Percentiles rank a stretch among this genome's conserved stretches.
phyloP scores from a whole-genome alignment of 169 alveolate species.

The Eimeria falciformis region DNA sequence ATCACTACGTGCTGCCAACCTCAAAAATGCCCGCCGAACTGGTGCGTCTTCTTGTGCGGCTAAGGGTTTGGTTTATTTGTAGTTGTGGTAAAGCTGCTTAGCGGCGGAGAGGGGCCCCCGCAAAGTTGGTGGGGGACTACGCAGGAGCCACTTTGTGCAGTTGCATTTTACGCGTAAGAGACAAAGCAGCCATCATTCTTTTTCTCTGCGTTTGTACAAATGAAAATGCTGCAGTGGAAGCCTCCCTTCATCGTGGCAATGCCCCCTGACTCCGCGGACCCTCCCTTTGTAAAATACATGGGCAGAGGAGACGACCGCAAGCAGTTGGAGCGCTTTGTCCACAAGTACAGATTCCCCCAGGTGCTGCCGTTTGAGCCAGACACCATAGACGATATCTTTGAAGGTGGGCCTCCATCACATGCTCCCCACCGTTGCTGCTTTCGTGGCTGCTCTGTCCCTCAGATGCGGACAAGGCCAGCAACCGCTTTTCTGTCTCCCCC shows the following conservation, averaged over 20 bases:
- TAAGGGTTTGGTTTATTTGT: neutral
- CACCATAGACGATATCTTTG: slow-evolving; percentile 28
- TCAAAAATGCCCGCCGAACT: neutral
- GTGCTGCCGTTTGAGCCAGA: slow-evolving; percentile 49
- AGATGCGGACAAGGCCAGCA: no score
- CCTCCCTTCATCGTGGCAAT: neutral
- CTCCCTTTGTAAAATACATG: slow-evolving; percentile 20
- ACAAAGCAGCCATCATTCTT: neutral
- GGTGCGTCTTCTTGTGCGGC: slow-evolving; percentile 19
- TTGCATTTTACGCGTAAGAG: neutral
- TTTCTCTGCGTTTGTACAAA: neutral
- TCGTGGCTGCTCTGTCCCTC: no score
- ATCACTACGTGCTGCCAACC: slow-evolving; percentile 12
- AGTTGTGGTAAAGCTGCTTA: no score
- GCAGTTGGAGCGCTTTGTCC: slow-evolving; percentile 21
- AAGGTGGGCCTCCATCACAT: neutral
- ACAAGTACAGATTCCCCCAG: slow-evolving; percentile 45
- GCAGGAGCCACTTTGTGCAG: no score
- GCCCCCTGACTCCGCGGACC: neutral
- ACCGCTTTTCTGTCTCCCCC: no score
- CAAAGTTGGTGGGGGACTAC: no score
- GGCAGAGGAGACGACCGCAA: slow-evolving; percentile 17
- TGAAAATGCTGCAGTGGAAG: slow-evolving; percentile 9
- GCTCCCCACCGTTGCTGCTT: no score
- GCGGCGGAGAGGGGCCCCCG: no score